These are phyloP conservation scores for Fusarium sp. DNA, from an alignment of 2,329 filamentous ascomycete genomes.

Conservation along the genomic window DNA sequence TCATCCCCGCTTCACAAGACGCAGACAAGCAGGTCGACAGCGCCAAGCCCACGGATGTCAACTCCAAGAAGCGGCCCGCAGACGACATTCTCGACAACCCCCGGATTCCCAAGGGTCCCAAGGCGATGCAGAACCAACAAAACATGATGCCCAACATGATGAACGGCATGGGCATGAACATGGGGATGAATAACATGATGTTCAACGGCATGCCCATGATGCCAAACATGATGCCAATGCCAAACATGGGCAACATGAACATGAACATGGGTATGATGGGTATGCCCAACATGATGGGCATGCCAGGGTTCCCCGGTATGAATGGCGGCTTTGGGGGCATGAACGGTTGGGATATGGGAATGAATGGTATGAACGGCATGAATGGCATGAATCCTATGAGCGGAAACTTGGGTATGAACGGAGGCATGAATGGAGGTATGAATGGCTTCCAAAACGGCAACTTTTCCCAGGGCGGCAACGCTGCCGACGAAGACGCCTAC, in stretches of 20 bases:
- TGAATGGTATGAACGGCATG: conserved; percentile 42
- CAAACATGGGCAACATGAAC: conserved; percentile 53
- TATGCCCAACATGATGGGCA: conserved; percentile 50
- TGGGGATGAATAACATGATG: conserved; percentile 54
- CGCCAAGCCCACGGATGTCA: conserved; percentile 48
- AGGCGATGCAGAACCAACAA: conserved; percentile 71
- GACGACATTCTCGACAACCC: conserved; percentile 77
- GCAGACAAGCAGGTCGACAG: conserved; percentile 51
- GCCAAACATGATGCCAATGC: conserved; percentile 56
- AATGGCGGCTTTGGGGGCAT: conserved; percentile 44
- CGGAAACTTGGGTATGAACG: conserved; percentile 48
- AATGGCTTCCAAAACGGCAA: conserved; percentile 53
- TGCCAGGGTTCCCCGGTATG: conserved; percentile 48
- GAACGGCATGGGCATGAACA: conserved; percentile 58
- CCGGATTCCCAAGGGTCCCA: conserved; percentile 73
- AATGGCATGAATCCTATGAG: conserved; percentile 49
- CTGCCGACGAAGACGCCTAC: conserved; percentile 88
- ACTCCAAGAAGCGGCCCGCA: conserved; percentile 83
- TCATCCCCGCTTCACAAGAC: conserved; percentile 48
- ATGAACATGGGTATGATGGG: conserved; percentile 49
- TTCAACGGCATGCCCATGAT: conserved; percentile 58
- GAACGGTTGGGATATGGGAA: conserved; percentile 45
- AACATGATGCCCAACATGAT: conserved; percentile 61
- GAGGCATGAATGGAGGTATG: conserved; percentile 43
- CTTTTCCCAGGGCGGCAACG: conserved; percentile 60